Evolutionary conservation across 495 filamentous ascomycete genomes (phyloP).

Genomic region (Aspergillus steynii): DNA sequence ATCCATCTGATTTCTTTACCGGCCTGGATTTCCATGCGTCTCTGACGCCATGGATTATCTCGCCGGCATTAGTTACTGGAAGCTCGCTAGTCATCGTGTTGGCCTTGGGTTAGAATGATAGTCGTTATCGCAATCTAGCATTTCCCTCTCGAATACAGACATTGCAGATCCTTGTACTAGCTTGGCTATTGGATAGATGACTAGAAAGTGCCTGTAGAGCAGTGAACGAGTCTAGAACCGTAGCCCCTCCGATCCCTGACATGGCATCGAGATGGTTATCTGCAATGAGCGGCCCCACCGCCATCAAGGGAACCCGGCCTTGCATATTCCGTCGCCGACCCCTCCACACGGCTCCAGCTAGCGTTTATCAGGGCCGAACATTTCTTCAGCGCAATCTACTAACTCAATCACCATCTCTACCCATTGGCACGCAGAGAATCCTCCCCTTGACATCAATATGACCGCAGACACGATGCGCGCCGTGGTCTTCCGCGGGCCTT

Average conservation of each 20-base stretch:
- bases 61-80: neutral
- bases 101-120: neutral
- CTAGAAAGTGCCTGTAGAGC: neutral
- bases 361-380: neutral
- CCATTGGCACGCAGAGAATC: neutral
- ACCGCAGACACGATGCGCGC: conserved; percentile 40
- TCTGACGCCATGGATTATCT: neutral
- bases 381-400: neutral
- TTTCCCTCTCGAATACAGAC: neutral
- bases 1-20: neutral
- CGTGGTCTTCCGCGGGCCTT: conserved; percentile 51
- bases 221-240: neutral
- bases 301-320: neutral
- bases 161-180: neutral
- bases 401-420: neutral
- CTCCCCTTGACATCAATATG: conserved; percentile 7
- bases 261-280: neutral
- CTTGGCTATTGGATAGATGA: neutral
- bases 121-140: neutral
- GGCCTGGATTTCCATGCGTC: neutral
- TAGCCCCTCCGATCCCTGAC: neutral
- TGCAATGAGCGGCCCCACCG: conserved; percentile 1
- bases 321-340: neutral
- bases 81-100: neutral
- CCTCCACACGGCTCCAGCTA: neutral